These are phyloP conservation scores for Anisodus tanguticus DNA, from an alignment of 257 asterid genomes.

Conservation along the genomic window DNA sequence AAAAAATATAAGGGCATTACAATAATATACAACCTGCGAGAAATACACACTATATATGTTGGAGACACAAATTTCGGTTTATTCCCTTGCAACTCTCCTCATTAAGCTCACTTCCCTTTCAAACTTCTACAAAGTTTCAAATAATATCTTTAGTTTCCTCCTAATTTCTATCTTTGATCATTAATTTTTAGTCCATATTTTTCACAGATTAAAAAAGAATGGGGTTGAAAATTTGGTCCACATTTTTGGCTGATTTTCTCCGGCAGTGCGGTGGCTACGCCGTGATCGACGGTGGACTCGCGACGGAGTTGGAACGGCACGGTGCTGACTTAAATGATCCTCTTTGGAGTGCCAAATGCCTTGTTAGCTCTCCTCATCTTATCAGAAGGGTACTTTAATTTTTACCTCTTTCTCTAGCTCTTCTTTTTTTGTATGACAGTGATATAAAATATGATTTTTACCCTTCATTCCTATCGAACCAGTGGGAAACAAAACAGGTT, in stretches of 20 bases:
- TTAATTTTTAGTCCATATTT: background rate
- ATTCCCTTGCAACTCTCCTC: background rate
- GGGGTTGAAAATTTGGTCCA: slow-evolving; percentile 17
- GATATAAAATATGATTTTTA: too few species aligned
- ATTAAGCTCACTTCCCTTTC: background rate
- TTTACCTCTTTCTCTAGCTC: too few species aligned
- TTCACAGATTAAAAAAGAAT: background rate
- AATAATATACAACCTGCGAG: too few species aligned
- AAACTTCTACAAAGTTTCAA: background rate
- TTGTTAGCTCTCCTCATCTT: slow-evolving; percentile 80
- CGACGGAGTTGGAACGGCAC: slow-evolving; percentile 85
- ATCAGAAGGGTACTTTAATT: slow-evolving; percentile 53
- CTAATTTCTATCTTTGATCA: too few species aligned
- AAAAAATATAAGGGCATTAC: too few species aligned
- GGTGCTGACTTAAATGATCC: slow-evolving; percentile 91
- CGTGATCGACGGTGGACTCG: slow-evolving; percentile 90
- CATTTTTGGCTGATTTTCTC: slow-evolving; percentile 65
- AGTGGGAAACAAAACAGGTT: background rate
- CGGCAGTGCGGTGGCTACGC: slow-evolving; percentile 71
- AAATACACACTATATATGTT: too few species aligned
- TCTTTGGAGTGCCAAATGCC: slow-evolving; percentile 93
- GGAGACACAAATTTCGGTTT: background rate
- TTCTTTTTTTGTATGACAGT: too few species aligned
- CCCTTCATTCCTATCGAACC: too few species aligned
- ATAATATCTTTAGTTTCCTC: too few species aligned